Percentiles rank a stretch among this genome's conserved stretches.
These are phyloP conservation scores for Coccinonectria pachysandricola DNA, from an alignment of 2,329 filamentous ascomycete species.

Conservation along the genomic window DNA sequence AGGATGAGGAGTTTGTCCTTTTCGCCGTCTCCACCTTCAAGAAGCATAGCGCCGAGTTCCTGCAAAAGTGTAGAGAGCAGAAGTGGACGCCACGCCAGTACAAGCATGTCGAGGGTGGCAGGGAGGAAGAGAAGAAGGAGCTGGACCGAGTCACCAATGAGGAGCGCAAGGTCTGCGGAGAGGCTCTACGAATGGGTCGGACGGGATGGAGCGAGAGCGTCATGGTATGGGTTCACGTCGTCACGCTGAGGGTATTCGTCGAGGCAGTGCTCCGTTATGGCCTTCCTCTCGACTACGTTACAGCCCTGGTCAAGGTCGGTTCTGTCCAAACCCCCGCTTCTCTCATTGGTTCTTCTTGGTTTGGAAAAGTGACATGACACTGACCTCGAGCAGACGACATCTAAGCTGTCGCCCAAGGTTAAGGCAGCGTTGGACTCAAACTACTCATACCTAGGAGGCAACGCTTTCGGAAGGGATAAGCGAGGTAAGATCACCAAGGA, in stretches of 20 bases:
- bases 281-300: conserved; percentile 80
- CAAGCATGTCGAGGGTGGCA: conserved; percentile 82
- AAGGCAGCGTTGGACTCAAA: conserved; percentile 69
- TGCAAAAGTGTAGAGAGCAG: conserved; percentile 83
- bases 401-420: conserved; percentile 73
- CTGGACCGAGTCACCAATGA: conserved; percentile 72
- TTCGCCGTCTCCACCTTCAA: conserved; percentile 90
- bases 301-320: conserved; percentile 71
- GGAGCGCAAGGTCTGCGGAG: conserved; percentile 85
- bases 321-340: no score
- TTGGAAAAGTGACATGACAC: no score
- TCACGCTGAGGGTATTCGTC: conserved; percentile 87
- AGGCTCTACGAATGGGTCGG: conserved; percentile 74
- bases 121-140: conserved; percentile 81
- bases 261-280: conserved; percentile 97
- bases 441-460: conserved; percentile 89
- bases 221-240: conserved; percentile 90
- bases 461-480: conserved; percentile 89
- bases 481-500: conserved; percentile 87
- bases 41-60: conserved; percentile 77
- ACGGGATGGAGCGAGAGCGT: conserved; percentile 95
- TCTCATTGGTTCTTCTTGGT: conserved; percentile 1
- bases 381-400: conserved; percentile 63
- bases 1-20: conserved; percentile 82
- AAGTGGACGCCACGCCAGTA: conserved; percentile 94